These are phyloP conservation scores for Psophocarpus tetragonolobus DNA, from an alignment of 306 rosid genomes.

Conservation along the genomic window DNA sequence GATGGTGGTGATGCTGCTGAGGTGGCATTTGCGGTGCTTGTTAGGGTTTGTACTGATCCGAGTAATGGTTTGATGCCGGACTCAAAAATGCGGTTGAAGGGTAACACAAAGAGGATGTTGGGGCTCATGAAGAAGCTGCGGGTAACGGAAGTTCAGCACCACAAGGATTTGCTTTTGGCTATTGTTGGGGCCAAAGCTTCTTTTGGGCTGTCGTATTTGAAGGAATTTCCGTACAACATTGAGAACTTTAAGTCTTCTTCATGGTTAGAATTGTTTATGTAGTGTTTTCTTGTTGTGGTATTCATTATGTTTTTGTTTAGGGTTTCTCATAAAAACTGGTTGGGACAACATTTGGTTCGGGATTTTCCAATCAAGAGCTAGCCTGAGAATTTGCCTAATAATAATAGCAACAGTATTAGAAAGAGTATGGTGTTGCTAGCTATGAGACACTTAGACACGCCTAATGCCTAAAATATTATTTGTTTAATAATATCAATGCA, in stretches of 20 bases:
- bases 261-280: conserved; percentile 62
- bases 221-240: conserved; percentile 84
- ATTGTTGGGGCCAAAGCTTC: conserved; percentile 59
- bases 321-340: neutral
- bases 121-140: conserved; percentile 75
- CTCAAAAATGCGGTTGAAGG: conserved; percentile 54
- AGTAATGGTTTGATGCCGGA: conserved; percentile 89
- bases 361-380: too few relatives aligned
- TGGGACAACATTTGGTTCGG: too few relatives aligned
- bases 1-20: conserved; percentile 58
- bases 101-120: conserved; percentile 68
- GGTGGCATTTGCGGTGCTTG: conserved; percentile 59
- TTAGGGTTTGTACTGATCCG: conserved; percentile 80
- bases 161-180: conserved; percentile 77
- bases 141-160: conserved; percentile 60
- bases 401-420: neutral
- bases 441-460: too few relatives aligned
- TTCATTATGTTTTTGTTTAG: conserved; percentile 26
- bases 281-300: neutral
- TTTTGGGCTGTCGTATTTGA: conserved; percentile 76
- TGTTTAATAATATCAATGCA: too few relatives aligned
- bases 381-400: neutral
- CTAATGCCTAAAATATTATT: too few relatives aligned
- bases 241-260: conserved; percentile 65
- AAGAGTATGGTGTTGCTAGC: conserved; percentile 5